Conservation (phyloP, 1,139 yeast genomes). For the Suhomyces coccinellae region DNA sequence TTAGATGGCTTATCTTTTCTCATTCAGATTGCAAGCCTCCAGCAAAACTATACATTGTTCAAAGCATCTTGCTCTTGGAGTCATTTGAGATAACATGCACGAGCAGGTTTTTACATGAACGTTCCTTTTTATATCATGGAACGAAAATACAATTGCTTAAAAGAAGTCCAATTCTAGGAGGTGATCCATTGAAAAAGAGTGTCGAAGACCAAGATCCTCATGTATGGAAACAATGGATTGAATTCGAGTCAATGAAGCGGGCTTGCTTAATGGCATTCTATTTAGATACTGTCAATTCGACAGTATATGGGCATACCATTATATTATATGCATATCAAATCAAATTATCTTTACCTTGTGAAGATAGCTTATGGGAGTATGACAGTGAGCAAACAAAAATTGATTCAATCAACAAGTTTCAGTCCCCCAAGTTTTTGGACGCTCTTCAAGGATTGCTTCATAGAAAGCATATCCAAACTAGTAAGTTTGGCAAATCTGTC, state of each 20-base stretch:
- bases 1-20: conserved; percentile 62
- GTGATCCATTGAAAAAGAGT: conserved; percentile 44
- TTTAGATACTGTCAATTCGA: conserved; percentile 33
- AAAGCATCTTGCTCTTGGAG: conserved; percentile 59
- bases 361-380: conserved; percentile 35
- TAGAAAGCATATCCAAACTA: conserved; percentile 49
- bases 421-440: conserved; percentile 39
- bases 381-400: conserved; percentile 13
- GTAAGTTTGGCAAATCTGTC: conserved; percentile 60
- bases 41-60: conserved; percentile 64
- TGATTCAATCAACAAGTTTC: conserved; percentile 8
- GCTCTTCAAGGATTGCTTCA: conserved; percentile 59
- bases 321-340: conserved; percentile 34
- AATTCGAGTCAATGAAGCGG: conserved; percentile 34
- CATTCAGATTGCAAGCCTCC: conserved; percentile 56
- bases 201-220: conserved; percentile 16
- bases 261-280: conserved; percentile 35
- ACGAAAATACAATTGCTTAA: conserved; percentile 68
- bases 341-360: conserved; percentile 33
- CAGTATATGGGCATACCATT: conserved; percentile 33
- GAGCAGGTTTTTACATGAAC: conserved; percentile 59
- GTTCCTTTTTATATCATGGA: conserved; percentile 76
- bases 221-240: conserved; percentile 34
- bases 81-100: conserved; percentile 54
- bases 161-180: conserved; percentile 71